Evolutionary conservation across 108 stramenopile genomes (phyloP).

Genomic region (Epithemia pelagica): DNA sequence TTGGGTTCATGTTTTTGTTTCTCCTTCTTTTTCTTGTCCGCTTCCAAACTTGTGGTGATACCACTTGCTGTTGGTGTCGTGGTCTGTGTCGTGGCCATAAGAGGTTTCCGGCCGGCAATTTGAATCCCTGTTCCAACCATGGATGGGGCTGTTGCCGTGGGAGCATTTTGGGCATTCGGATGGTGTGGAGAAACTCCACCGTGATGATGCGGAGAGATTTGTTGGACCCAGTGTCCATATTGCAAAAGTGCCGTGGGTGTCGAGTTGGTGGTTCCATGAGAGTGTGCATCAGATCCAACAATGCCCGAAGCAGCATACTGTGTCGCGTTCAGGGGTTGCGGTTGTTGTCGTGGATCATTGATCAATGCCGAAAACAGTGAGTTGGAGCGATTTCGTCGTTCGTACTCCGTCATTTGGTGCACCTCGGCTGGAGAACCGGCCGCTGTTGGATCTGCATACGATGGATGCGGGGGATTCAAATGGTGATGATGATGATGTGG

Average conservation of each 20-base stretch:
- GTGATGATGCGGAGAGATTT: background rate
- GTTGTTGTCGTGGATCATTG: constrained; percentile 2
- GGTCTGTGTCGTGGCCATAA: background rate
- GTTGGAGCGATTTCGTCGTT: constrained; percentile 62
- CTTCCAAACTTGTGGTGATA: constrained; percentile 18
- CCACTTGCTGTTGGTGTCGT: constrained; percentile 6
- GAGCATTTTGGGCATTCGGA: background rate
- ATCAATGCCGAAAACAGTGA: constrained; percentile 53
- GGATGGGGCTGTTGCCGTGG: background rate
- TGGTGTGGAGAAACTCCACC: constrained; percentile 1
- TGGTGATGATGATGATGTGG: background rate
- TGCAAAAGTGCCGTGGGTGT: constrained; percentile 19
- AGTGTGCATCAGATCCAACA: background rate
- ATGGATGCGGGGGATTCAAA: background rate
- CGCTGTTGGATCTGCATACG: background rate
- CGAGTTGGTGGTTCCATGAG: constrained; percentile 12
- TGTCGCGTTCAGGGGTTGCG: background rate
- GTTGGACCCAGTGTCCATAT: constrained; percentile 71
- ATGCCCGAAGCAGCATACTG: background rate
- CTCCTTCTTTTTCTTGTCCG: constrained; percentile 27
- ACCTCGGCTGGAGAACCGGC: constrained; percentile 1
- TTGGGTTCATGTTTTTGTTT: constrained; percentile 36
- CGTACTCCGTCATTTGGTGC: constrained; percentile 24
- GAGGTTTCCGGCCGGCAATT: background rate
- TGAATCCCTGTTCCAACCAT: constrained; percentile 6